Percentiles rank a stretch among this genome's conserved stretches.
Conservation (phyloP, 331 rosid species). For the Malus hybrid region DNA sequence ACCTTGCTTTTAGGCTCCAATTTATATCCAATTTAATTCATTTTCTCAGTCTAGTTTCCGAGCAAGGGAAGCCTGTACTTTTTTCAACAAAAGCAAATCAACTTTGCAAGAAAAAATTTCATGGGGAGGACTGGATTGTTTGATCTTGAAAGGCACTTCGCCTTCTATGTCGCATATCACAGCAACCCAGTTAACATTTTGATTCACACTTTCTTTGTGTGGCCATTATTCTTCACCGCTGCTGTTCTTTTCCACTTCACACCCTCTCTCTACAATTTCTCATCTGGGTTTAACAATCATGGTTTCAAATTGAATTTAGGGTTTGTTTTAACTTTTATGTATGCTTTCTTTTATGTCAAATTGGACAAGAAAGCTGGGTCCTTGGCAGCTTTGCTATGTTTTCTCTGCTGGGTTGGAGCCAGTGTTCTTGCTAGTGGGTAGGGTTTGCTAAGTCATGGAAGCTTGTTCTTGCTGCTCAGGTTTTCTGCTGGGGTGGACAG, state of each 20-base stretch:
- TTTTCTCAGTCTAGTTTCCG: background rate
- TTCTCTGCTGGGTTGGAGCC: constrained; percentile 54
- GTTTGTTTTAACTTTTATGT: constrained; percentile 40
- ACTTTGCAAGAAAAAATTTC: background rate
- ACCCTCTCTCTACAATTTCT: constrained; percentile 34
- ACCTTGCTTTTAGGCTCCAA: background rate
- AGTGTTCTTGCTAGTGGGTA: constrained; percentile 35
- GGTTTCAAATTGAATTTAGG: constrained; percentile 45
- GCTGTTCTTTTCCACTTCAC: constrained; percentile 48
- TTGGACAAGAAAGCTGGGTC: constrained; percentile 69
- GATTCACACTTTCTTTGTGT: constrained; percentile 57
- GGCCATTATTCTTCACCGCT: constrained; percentile 57
- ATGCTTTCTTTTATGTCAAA: constrained; percentile 38
- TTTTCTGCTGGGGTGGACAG: constrained; percentile 66
- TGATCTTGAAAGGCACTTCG: constrained; percentile 68
- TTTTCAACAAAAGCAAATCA: background rate
- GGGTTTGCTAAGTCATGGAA: constrained; percentile 58
- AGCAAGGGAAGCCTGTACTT: background rate
- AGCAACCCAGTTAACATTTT: constrained; percentile 52
- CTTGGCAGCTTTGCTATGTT: constrained; percentile 49
- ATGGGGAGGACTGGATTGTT: constrained; percentile 41
- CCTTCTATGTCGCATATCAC: constrained; percentile 75
- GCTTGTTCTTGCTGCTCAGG: constrained; percentile 54
- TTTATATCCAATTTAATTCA: background rate
- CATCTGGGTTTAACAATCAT: constrained; percentile 16